These are phyloP conservation scores for Hypoxylon intermedium DNA, from an alignment of 495 filamentous ascomycete genomes.

Conservation along the genomic window DNA sequence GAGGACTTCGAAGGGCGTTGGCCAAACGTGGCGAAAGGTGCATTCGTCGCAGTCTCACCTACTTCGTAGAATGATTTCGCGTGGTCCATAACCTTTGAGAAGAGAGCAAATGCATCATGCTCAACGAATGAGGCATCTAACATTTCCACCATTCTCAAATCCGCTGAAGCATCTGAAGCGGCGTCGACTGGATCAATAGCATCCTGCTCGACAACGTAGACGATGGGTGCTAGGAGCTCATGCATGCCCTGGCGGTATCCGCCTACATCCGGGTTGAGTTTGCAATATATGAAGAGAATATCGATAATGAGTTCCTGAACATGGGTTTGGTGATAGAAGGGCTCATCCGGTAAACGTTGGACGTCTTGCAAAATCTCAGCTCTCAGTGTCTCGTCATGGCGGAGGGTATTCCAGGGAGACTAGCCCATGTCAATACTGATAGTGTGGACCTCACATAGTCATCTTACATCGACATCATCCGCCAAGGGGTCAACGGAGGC, in stretches of 20 bases:
- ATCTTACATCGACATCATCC: constrained; percentile 79
- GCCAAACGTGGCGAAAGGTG: constrained; percentile 10
- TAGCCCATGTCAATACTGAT: constrained; percentile 44
- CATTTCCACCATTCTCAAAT: constrained; percentile 63
- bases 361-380: constrained; percentile 96
- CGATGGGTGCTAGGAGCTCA: constrained; percentile 86
- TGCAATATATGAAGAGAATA: constrained; percentile 92
- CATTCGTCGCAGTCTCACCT: constrained; percentile 42
- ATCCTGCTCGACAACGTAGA: constrained; percentile 87
- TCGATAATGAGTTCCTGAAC: constrained; percentile 86
- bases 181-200: constrained; percentile 59
- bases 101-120: constrained; percentile 89
- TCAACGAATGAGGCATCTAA: constrained; percentile 78
- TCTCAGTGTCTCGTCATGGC: constrained; percentile 81
- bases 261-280: constrained; percentile 84
- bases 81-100: constrained; percentile 83
- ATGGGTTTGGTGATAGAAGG: constrained; percentile 80
- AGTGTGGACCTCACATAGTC: not conserved
- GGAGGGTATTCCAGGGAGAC: constrained; percentile 89
- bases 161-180: constrained; percentile 40
- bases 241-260: constrained; percentile 97
- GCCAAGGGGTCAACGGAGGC: constrained; percentile 78
- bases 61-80: constrained; percentile 88
- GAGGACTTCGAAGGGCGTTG: constrained; percentile 58
- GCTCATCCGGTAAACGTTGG: constrained; percentile 88